A percentile compares a stretch with the other conserved stretches of the same genome.
phyloP scores from a whole-genome alignment of 306 rosid species.

The Betula pendula region DNA sequence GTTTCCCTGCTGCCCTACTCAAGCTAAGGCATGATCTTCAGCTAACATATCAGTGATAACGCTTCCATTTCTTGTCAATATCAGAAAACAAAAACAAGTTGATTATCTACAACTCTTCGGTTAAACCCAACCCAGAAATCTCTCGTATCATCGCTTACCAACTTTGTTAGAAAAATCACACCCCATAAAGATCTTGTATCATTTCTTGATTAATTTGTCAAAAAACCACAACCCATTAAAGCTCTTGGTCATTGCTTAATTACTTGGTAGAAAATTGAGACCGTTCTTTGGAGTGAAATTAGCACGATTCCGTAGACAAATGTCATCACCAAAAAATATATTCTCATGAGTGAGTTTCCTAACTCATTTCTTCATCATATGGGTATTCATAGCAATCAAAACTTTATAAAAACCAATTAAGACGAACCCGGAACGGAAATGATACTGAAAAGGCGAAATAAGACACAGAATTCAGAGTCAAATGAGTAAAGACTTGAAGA shows the following conservation, averaged over 20 bases:
- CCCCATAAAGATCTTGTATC: background rate
- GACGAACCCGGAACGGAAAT: background rate
- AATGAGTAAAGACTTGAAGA: constrained; percentile 10
- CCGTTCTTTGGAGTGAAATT: background rate
- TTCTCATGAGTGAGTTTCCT: background rate
- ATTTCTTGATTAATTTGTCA: background rate
- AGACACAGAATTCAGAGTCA: constrained; percentile 1
- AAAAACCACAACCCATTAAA: background rate
- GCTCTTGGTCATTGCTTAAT: background rate
- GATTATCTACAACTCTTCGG: background rate
- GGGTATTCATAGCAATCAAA: background rate
- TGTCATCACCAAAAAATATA: background rate
- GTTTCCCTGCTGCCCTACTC: background rate
- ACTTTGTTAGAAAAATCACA: background rate
- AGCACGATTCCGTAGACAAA: background rate
- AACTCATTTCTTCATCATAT: background rate
- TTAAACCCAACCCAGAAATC: no score
- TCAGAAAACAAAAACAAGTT: background rate
- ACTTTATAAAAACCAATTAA: background rate
- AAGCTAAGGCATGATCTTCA: background rate
- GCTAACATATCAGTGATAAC: background rate
- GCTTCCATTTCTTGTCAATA: background rate
- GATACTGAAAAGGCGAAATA: background rate
- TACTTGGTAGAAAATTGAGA: background rate
- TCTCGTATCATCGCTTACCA: no score